Conservation (phyloP, 306 rosid genomes). For the Prunus mongolica region DNA sequence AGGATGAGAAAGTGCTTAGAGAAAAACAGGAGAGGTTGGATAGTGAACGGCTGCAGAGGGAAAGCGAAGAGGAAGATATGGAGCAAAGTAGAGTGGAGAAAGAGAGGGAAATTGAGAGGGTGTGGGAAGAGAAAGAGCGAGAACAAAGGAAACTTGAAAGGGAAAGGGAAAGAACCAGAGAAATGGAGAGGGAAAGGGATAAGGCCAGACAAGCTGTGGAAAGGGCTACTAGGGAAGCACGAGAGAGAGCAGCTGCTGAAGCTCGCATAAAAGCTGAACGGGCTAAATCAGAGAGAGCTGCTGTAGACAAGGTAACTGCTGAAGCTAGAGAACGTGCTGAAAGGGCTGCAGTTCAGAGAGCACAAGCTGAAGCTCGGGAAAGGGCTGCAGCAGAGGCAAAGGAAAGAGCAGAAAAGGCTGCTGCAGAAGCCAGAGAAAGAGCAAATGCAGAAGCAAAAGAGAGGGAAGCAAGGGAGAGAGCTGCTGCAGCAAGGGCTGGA, state of each 20-base stretch:
- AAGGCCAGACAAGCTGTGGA: constrained; percentile 89
- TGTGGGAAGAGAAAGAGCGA: constrained; percentile 77
- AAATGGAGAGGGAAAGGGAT: constrained; percentile 59
- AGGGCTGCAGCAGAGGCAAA: constrained; percentile 92
- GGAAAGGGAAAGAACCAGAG: constrained; percentile 43
- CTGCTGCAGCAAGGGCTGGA: constrained; percentile 36
- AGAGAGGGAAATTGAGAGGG: constrained; percentile 54
- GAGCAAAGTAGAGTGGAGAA: constrained; percentile 58
- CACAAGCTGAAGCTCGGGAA: constrained; percentile 94
- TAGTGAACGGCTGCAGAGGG: constrained; percentile 59
- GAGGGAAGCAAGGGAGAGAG: constrained; percentile 41
- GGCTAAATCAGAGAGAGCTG: constrained; percentile 71
- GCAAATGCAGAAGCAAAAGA: constrained; percentile 52
- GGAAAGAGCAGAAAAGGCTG: constrained; percentile 84
- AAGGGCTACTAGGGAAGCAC: constrained; percentile 99
- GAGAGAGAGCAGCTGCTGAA: constrained; percentile 86
- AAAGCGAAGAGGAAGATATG: constrained; percentile 56
- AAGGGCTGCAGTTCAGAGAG: constrained; percentile 97
- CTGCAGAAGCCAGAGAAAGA: constrained; percentile 75
- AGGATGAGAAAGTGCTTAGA: neutral
- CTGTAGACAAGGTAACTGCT: constrained; percentile 77
- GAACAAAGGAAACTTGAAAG: constrained; percentile 62
- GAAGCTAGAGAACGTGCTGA: constrained; percentile 97
- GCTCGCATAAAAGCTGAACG: constrained; percentile 85
- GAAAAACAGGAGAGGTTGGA: constrained; percentile 65